Evolutionary conservation across 179 eudicot genomes (phyloP).

Genomic region (Silene vulgaris): DNA sequence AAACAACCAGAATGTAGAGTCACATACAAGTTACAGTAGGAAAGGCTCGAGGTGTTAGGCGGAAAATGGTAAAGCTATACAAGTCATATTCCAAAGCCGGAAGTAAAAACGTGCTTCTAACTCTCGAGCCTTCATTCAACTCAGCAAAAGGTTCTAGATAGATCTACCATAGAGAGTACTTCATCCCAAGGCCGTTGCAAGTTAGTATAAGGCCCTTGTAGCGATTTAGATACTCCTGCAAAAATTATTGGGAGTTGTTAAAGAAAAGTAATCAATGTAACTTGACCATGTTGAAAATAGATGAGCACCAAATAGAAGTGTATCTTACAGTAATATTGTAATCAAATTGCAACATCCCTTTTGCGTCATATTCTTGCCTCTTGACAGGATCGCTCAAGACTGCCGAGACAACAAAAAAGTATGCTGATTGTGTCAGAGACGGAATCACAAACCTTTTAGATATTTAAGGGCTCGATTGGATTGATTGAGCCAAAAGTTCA

Average conservation of each 20-base stretch:
- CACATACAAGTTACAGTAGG: constrained; percentile 10
- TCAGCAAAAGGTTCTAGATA: constrained; percentile 5
- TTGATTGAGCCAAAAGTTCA: too few species aligned
- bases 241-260: neutral
- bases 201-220: constrained; percentile 87
- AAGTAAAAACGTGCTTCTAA: constrained; percentile 20
- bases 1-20: neutral
- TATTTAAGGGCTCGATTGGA: too few species aligned
- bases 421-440: constrained; percentile 3
- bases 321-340: constrained; percentile 56
- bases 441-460: too few species aligned
- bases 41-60: constrained; percentile 15
- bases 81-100: constrained; percentile 24
- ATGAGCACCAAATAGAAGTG: neutral
- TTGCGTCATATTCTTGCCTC: constrained; percentile 70
- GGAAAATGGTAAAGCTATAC: constrained; percentile 30
- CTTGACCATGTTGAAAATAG: neutral
- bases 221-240: constrained; percentile 78
- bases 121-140: constrained; percentile 20
- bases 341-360: constrained; percentile 54
- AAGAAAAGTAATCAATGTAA: neutral
- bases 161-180: constrained; percentile 53
- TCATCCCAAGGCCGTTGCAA: constrained; percentile 89
- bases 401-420: constrained; percentile 29
- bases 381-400: constrained; percentile 74